Evolutionary conservation across 2,329 filamentous ascomycete genomes (phyloP), one percentile per base, ranked within the genome.

Genomic region (Venturia oleaginea): DNA sequence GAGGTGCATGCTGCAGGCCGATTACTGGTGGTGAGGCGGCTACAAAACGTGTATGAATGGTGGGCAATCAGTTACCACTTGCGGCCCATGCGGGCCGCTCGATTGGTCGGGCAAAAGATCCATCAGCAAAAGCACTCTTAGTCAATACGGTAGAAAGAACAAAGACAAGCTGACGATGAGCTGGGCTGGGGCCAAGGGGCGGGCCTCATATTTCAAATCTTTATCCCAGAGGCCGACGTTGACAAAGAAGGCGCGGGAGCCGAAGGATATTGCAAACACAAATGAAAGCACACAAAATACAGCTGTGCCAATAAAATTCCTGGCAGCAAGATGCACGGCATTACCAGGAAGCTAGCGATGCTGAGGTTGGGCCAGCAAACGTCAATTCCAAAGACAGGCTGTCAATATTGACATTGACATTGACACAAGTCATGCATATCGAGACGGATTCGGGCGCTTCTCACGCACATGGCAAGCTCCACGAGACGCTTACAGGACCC

Each of bases 391-490:
- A n/a, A 17, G 13, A n/a, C 40, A 19, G 40, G 15, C 3, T 2
- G 40, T 13, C 17, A 51, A 51, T 27, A 51, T 27, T 51, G 46
- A 51, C n/a, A n/a, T n/a, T n/a, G n/a, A n/a, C 30, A 32, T 34
- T n/a, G 30, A n/a, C 51, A 34, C 27, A 34, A 34, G 27, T 2
- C 51, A 34, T 57, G 51, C 51, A 57, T 34, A 34, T 34, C 24
- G 48, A 55, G 27, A 55, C 48, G 30, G 17, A 57, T 34, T n/a
- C 30, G 51, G 51, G 51, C 48, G 27, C 48, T 32, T 55, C 24
- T 55, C 48, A 55, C 51, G 51, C 51, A 57, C 51, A 37, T 57
- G 51, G 51, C 51, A 57, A 55, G 51, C 51, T 55, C 51, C 51
- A 55, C 15, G 17, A 34, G 51, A 34, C 27, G 51, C 51, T 22